Conservation (phyloP, 495 filamentous ascomycete species). For the Trichoderma asperelloides region DNA sequence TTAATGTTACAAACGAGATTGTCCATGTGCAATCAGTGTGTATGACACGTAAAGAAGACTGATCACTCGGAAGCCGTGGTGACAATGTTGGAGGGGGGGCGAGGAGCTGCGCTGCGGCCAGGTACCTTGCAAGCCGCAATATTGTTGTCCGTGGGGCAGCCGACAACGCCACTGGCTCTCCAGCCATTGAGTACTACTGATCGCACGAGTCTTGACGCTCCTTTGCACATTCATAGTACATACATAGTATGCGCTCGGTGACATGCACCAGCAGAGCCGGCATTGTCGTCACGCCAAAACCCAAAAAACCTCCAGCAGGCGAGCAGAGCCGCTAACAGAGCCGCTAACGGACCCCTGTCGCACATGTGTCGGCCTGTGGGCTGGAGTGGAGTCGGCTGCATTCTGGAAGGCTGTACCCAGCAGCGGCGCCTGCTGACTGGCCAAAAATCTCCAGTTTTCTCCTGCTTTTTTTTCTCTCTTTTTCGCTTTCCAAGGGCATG, state of each 20-base stretch:
- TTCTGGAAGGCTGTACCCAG: constrained; percentile 3
- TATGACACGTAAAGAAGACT: not conserved
- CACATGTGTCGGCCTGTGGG: constrained; percentile 6
- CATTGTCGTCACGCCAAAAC: constrained; percentile 6
- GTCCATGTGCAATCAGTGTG: not conserved
- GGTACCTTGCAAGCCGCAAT: too few relatives aligned
- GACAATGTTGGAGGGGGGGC: too few relatives aligned
- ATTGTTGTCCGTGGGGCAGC: too few relatives aligned
- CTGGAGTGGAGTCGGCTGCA: not conserved
- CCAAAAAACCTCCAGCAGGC: not conserved
- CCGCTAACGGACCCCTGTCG: constrained; percentile 9
- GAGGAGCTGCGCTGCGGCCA: too few relatives aligned
- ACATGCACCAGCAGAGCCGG: too few relatives aligned
- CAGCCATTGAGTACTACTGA: too few relatives aligned
- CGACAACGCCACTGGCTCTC: too few relatives aligned
- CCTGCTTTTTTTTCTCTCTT: not conserved
- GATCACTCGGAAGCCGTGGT: too few relatives aligned
- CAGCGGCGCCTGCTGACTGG: not conserved
- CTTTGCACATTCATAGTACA: too few relatives aligned
- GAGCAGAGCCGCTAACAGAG: not conserved
- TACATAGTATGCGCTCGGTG: too few relatives aligned
- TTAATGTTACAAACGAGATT: not conserved
- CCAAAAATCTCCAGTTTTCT: not conserved
- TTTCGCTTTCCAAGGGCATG: not conserved
- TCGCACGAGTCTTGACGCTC: too few relatives aligned